phyloP scores from a whole-genome alignment of 306 rosid genomes.

The Mimosa pudica region DNA sequence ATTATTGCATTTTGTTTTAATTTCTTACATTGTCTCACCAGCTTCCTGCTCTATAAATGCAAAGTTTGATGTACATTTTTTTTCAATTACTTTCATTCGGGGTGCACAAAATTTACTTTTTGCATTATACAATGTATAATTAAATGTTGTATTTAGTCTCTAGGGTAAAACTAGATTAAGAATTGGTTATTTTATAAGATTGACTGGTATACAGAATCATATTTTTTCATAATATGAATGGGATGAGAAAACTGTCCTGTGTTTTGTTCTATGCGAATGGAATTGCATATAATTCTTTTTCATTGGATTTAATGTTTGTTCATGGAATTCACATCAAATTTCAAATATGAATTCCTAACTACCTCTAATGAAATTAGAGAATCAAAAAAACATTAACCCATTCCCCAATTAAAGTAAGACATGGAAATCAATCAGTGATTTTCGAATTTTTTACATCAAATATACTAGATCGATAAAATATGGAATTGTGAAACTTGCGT shows the following conservation, averaged over 20 bases:
- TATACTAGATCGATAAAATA: neutral
- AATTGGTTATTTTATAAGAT: constrained; percentile 2
- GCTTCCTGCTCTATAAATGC: constrained; percentile 25
- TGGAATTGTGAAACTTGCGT: neutral
- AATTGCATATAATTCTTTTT: neutral
- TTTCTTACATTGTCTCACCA: neutral
- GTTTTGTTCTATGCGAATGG: neutral
- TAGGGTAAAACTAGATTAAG: constrained; percentile 1
- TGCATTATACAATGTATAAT: neutral
- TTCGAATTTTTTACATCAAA: neutral
- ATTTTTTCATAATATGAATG: neutral
- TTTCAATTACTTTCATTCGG: constrained; percentile 2
- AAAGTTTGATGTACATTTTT: neutral
- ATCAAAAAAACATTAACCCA: neutral
- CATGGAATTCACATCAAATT: neutral
- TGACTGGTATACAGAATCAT: neutral
- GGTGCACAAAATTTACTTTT: neutral
- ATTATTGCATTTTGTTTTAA: constrained; percentile 21
- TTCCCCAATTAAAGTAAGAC: neutral
- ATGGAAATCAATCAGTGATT: neutral
- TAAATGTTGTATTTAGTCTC: constrained; percentile 12
- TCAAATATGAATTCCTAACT: neutral
- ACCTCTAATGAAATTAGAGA: neutral
- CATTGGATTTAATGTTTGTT: neutral
- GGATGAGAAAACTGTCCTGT: neutral